Evolutionary conservation across 148 eudicot genomes (phyloP).

Genomic region (Rhododendron griersonianum): DNA sequence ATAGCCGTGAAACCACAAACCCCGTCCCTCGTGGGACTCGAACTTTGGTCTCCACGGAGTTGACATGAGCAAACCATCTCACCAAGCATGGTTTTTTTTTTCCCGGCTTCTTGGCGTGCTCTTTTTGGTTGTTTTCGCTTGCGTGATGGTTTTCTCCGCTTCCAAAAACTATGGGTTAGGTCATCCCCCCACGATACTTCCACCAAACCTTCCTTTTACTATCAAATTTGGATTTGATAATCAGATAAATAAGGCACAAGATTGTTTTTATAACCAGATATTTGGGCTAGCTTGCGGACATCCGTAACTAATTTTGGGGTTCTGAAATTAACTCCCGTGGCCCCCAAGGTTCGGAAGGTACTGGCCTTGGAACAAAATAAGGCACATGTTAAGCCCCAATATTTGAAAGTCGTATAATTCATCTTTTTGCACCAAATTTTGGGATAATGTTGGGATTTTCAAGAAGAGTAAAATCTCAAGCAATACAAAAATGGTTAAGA

Average conservation of each 20-base stretch:
- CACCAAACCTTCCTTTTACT: neutral
- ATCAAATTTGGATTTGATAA: neutral
- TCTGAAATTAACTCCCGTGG: neutral
- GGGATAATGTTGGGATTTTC: neutral
- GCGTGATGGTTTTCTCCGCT: constrained; percentile 12
- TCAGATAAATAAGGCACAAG: neutral
- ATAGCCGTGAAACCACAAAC: too few species aligned
- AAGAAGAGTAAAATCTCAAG: neutral
- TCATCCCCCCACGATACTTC: neutral
- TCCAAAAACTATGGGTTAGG: neutral
- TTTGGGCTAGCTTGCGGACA: neutral
- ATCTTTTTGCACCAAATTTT: neutral
- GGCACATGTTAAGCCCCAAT: neutral
- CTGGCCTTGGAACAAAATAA: too few species aligned
- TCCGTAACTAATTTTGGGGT: neutral
- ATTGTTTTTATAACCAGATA: too few species aligned
- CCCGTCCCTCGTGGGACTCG: too few species aligned
- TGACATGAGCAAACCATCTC: too few species aligned
- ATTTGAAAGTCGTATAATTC: neutral
- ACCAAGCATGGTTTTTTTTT: too few species aligned
- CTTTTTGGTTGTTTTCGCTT: neutral
- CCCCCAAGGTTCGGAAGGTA: neutral
- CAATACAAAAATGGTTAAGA: neutral
- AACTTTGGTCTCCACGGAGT: too few species aligned
- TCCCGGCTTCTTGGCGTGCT: neutral